phyloP scores from a whole-genome alignment of 345 rosid genomes.

The Melaleuca quinquenervia region DNA sequence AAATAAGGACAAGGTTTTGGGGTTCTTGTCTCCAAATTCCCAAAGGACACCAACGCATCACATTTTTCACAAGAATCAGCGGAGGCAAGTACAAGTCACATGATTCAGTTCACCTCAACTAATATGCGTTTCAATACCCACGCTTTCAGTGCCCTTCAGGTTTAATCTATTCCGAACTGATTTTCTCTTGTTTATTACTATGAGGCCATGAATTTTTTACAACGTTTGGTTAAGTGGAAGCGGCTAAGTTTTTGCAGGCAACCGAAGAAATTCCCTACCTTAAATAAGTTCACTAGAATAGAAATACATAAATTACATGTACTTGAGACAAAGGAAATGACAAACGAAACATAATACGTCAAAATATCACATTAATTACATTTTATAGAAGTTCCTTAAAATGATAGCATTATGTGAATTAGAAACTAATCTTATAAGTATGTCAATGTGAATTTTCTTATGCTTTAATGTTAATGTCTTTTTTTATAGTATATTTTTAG shows the following conservation, averaged over 20 bases:
- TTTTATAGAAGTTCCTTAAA: not conserved
- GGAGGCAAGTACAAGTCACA: conserved; percentile 17
- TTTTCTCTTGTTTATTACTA: not conserved
- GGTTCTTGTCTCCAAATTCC: conserved; percentile 76
- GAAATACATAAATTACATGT: not conserved
- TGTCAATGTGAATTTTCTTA: not conserved
- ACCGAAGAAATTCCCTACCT: not conserved
- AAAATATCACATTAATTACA: not conserved
- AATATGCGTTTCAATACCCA: not conserved
- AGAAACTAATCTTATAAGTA: not conserved
- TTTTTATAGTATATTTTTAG: not conserved
- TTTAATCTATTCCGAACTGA: not conserved
- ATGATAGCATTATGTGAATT: not conserved
- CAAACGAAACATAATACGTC: not conserved
- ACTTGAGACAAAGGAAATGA: not conserved
- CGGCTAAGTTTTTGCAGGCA: not conserved
- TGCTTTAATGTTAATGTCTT: not conserved
- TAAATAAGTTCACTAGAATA: not conserved
- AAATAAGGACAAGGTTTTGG: conserved; percentile 69
- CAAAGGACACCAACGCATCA: conserved; percentile 69
- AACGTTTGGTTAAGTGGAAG: conserved; percentile 49
- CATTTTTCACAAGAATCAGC: conserved; percentile 68
- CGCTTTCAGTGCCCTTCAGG: not conserved
- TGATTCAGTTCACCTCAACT: not conserved
- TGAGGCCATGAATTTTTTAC: conserved; percentile 59